phyloP scores from a whole-genome alignment of 2,329 filamentous ascomycete genomes.

The Verticillium zaregamsianum region DNA sequence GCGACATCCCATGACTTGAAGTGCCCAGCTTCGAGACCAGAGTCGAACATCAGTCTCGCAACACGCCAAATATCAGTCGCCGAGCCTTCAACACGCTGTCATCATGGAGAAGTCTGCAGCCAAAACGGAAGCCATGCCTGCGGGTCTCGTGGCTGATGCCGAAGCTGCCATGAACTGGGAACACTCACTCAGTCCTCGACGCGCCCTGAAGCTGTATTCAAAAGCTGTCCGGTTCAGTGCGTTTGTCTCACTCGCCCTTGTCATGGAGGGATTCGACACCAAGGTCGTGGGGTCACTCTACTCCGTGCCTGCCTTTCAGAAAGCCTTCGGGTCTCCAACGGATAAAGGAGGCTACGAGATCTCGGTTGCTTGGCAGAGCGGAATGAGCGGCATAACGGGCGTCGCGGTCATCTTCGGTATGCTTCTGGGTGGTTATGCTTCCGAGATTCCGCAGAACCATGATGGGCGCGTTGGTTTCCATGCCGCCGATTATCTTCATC shows the following conservation, averaged over 20 bases:
- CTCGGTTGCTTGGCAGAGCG: too few relatives aligned
- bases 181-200: not conserved
- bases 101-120: not conserved
- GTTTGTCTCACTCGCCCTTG: constrained; percentile 2
- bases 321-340: not conserved
- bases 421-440: constrained; percentile 1
- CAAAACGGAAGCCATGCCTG: not conserved
- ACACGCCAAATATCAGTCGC: too few relatives aligned
- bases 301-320: constrained; percentile 4
- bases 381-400: too few relatives aligned
- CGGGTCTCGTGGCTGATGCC: not conserved
- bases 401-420: not conserved
- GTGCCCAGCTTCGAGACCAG: too few relatives aligned
- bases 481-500: constrained; percentile 4
- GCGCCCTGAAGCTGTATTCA: constrained; percentile 5
- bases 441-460: constrained; percentile 8
- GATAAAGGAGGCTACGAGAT: not conserved
- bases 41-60: too few relatives aligned
- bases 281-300: constrained; percentile 6
- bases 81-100: too few relatives aligned
- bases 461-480: constrained; percentile 1
- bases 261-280: constrained; percentile 8
- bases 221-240: constrained; percentile 1
- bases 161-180: not conserved
- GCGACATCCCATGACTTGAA: too few relatives aligned